phyloP scores from a whole-genome alignment of 169 alveolate genomes.

The Plasmodium knowlesi region DNA sequence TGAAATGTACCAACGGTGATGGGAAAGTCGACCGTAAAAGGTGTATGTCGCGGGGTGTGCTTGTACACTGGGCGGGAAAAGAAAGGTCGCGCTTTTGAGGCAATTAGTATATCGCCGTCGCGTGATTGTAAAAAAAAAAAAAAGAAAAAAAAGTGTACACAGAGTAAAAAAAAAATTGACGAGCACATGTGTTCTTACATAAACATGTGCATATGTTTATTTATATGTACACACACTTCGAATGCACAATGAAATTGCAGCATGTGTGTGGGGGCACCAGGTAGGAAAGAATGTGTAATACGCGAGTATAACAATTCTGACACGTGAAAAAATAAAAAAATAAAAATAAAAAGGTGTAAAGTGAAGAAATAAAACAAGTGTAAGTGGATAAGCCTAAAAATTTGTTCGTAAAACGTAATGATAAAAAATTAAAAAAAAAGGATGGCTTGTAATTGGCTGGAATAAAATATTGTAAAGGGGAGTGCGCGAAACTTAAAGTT shows the following conservation, averaged over 20 bases:
- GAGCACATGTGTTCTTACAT: not conserved
- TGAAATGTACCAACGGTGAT: not conserved
- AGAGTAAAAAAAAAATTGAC: not conserved
- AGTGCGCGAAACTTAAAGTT: not conserved
- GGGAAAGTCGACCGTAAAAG: not conserved
- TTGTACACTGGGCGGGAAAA: not conserved
- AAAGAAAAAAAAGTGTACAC: not conserved
- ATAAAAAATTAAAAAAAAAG: not conserved
- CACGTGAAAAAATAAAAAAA: not conserved
- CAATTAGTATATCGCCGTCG: not conserved
- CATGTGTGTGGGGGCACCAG: not conserved
- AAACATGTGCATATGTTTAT: not conserved
- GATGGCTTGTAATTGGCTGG: not conserved
- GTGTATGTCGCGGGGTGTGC: not conserved
- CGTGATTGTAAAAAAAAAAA: not conserved
- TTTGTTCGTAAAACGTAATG: not conserved
- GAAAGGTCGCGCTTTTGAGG: not conserved
- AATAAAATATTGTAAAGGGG: not conserved
- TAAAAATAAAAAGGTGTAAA: not conserved
- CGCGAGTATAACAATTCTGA: not conserved
- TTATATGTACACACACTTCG: not conserved
- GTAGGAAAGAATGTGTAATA: not conserved
- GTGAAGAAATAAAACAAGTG: not conserved
- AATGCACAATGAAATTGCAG: not conserved
- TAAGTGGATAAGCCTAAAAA: not conserved